A percentile compares a stretch with the other conserved stretches of the same genome.
phyloP scores from a whole-genome alignment of 495 filamentous ascomycete genomes.

The Penicillium manginii region DNA sequence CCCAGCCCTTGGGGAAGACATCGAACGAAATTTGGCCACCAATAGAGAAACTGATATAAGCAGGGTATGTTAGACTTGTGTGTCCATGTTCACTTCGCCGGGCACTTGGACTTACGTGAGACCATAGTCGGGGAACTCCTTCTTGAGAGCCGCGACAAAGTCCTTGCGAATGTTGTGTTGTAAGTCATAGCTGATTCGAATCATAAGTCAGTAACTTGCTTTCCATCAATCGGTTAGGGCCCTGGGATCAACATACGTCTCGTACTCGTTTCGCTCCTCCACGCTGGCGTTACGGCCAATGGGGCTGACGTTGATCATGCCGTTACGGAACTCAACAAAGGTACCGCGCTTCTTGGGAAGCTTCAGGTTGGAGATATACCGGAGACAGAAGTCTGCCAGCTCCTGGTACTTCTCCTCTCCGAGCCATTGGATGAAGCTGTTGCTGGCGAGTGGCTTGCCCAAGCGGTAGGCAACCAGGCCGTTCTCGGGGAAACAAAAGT shows the following conservation, averaged over 20 bases:
- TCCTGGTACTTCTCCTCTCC: constrained; percentile 92
- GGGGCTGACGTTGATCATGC: constrained; percentile 95
- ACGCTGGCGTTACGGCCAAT: constrained; percentile 86
- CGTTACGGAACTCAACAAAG: constrained; percentile 93
- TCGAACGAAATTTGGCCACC: constrained; percentile 98
- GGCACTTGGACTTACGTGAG: constrained; percentile 68
- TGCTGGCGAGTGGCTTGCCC: constrained; percentile 69
- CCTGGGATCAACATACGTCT: constrained; percentile 46
- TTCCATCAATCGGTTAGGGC: neutral
- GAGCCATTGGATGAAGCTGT: constrained; percentile 86
- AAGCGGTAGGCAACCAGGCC: constrained; percentile 88
- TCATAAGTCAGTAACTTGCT: constrained; percentile 20
- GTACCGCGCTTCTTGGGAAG: constrained; percentile 88
- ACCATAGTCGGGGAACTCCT: constrained; percentile 80
- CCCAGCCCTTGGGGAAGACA: constrained; percentile 95
- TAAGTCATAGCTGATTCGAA: constrained; percentile 63
- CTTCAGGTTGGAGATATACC: constrained; percentile 87
- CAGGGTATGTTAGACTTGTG: neutral
- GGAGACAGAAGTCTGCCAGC: constrained; percentile 81
- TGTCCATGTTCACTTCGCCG: neutral
- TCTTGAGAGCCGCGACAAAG: constrained; percentile 73
- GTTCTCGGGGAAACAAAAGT: constrained; percentile 96
- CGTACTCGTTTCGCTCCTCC: constrained; percentile 79
- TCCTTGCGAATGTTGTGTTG: constrained; percentile 70
- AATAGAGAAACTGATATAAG: constrained; percentile 72